Evolutionary conservation across 345 rosid species (phyloP), one percentile per base, ranked within the genome.

Genomic region (Camelina neglecta): DNA sequence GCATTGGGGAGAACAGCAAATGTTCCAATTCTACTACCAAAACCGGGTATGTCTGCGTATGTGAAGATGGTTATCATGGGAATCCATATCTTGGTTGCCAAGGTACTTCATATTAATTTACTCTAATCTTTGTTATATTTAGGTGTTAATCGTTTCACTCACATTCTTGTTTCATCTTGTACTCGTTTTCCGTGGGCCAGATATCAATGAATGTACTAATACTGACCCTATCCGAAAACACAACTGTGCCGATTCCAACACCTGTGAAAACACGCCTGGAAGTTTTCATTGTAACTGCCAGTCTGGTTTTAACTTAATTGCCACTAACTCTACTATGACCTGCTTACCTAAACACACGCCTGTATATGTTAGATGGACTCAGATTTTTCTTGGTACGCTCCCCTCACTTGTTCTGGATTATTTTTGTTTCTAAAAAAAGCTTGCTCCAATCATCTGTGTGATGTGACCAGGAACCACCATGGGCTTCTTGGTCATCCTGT

Each of bases 271-370:
- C 13, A 12, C 5, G 9, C 0, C 0, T 0, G 87, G 91, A 18
- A 56, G 5, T 56, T 81, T 63, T 21, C 23, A 3, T 1, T 85
- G 91, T 59, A 10, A 5, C 0, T 85, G 87, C 15, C 59, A 31
- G 6, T 33, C 71, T n/a, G 47, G 59, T 66, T 16, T 18, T 11
- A 2, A 10, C 11, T 16, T 31, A 49, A 15, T 33, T 49, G 2
- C 18, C 24, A 47, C 56, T 26, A 26, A 26, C 29, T 26, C 29
- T 26, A 26, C 29, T 26, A 26, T 26, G 29, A 26, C 29, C 29
- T 26, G 29, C 29, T 26, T 26, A 26, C 29, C 29, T 26, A 26
- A 2, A 26, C 4, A 26, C 29, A 26, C 29, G 29, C 29, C 29
- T 26, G 29, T 2, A 26, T 26, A 26, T 26, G 29, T 26, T 3